Base-by-base conservation (phyloP, 805 yeast genomes). In the Henningerozyma blattae region DNA sequence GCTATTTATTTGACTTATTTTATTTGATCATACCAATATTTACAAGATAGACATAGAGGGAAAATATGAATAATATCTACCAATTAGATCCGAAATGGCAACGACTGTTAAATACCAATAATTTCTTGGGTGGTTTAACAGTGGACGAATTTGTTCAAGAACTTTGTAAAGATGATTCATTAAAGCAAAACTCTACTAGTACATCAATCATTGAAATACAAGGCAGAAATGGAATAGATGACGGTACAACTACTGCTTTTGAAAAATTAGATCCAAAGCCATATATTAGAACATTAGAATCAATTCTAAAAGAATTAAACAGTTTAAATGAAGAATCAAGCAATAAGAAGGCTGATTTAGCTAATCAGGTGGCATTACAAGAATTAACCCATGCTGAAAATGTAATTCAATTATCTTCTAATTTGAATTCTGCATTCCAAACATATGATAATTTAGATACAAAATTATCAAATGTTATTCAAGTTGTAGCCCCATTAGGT, bases 241-340 rank as follows among this genome's bases (percentile, higher is more conserved):
- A 20, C 12, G 24, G 24, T 8, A 8, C 24, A 8, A 20, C 24
- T 12, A 37, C 44, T 28, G 31, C 43, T 31, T 39, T 49, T 35
- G 43, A 44, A 27, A 50, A 44, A 30, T 57, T 85, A 35, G 95
- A 91, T 49, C 95, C 97, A 1, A 85, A 84, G 48, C 97, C 97
- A 2, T 91, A 83, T 52, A 89, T 89, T 31, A 71, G 95, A 44
- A 84, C 95, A 0, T 87, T 91, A 54, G 96, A 89, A 52, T 75
- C 87, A 1, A 83, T 91, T 3, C 61, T 86, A 30, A 67, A 75
- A 30, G 89, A 84, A 47, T 61, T 89, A 42, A 71, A 74, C 46
- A 65, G 64, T 32, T 58, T 91, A 28, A 67, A 67, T 30, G 69
- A 66, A 1, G 78, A 78, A 29, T 72, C 86, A 3, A 51, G 58